Evolutionary conservation across 2,329 filamentous ascomycete species (phyloP).

Genomic region (Rugonectria rugulosa): DNA sequence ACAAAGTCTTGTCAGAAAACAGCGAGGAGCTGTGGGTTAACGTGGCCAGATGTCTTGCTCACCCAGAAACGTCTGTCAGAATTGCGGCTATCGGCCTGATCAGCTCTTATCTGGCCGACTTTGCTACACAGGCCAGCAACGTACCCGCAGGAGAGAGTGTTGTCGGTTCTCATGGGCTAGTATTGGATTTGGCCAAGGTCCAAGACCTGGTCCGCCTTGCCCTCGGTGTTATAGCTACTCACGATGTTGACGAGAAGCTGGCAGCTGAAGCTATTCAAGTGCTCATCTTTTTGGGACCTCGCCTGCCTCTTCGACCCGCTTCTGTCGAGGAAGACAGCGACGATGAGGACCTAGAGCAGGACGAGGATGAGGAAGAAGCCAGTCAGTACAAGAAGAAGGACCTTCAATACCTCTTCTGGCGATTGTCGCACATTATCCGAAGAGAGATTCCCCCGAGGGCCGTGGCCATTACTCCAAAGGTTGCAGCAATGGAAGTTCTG

Average conservation of each 20-base stretch:
- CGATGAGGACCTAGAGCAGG: slow-evolving; percentile 45
- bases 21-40: slow-evolving; percentile 74
- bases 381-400: slow-evolving; percentile 48
- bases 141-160: slow-evolving; percentile 63
- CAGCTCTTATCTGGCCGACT: slow-evolving; percentile 80
- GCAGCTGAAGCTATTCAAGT: slow-evolving; percentile 82
- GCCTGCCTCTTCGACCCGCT: slow-evolving; percentile 49
- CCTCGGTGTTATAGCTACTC: slow-evolving; percentile 65
- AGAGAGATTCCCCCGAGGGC: slow-evolving; percentile 73
- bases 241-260: slow-evolving; percentile 74
- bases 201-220: slow-evolving; percentile 61
- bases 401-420: slow-evolving; percentile 79
- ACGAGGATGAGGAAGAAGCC: slow-evolving; percentile 52
- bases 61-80: slow-evolving; percentile 77
- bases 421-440: slow-evolving; percentile 80
- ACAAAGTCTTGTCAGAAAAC: slow-evolving; percentile 66
- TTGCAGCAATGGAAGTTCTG: slow-evolving; percentile 77
- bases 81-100: slow-evolving; percentile 77
- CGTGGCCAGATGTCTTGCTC: slow-evolving; percentile 73
- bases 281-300: slow-evolving; percentile 78
- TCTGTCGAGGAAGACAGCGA: slow-evolving; percentile 54
- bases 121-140: slow-evolving; percentile 68
- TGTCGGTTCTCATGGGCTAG: slow-evolving; percentile 73
- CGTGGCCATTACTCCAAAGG: slow-evolving; percentile 74
- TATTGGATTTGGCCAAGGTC: slow-evolving; percentile 71